Evolutionary conservation across 2,329 filamentous ascomycete genomes (phyloP), one percentile per base, ranked within the genome.

Genomic region (Pochonia chlamydosporia): DNA sequence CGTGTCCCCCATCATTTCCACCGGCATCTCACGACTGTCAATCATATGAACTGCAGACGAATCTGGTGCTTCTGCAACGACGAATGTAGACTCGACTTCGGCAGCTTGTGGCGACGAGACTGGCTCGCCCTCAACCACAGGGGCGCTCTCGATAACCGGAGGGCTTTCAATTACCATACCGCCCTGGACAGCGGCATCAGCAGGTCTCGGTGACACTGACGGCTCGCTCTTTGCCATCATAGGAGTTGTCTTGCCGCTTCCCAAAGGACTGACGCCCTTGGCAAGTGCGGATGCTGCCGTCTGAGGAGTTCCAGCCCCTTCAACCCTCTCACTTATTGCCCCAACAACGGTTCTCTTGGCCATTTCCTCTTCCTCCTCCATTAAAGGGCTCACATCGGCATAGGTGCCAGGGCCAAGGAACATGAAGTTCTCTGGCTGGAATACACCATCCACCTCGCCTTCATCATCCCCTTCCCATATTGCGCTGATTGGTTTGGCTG

Each of bases 381-480:
- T 62, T 24, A 71, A 44, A 0, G 73, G 69, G 39, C 68, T 74
- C n/a, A 73, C 61, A 44, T 76, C 73, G 23, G 56, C 68, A 52
- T 72, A 71, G 2, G 62, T 58, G 2, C 70, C 72, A 0, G 74
- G 72, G 0, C 74, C 75, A 14, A 78, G 66, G 52, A 71, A 78
- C 68, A 76, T 76, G 52, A 78, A 75, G 50, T 65, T 71, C 51
- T 76, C 75, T 3, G 74, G 72, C 50, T 76, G 72, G 49, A 77
- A 78, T 48, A 74, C 73, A 2, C 54, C 66, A 36, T 63, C 54
- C 25, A 59, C 52, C 43, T 63, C 52, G 36, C 64, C 59, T 18
- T 62, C 58, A 20, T 59, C 56, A 6, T 64, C 63, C 5, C 59
- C 57, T 23, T 66, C 59, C 62, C 59, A 67, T 2, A 65, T 54